A percentile compares a stretch with the other conserved stretches of the same genome.
Evolutionary conservation across 1,284 basidiomycete species (phyloP).

Genomic region (Gymnopus androsaceus): DNA sequence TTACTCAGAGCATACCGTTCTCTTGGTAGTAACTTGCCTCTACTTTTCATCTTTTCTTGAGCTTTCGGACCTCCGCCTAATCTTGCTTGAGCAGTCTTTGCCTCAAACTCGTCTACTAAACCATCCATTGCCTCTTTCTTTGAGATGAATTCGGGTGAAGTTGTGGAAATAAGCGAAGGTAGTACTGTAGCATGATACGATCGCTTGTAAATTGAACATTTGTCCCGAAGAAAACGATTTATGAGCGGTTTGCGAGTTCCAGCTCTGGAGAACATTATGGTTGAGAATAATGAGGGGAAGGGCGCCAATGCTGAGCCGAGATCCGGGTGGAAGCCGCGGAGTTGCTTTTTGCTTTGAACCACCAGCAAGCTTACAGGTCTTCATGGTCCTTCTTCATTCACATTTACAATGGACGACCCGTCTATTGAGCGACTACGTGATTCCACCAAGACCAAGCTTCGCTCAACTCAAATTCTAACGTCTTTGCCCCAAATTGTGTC

Average conservation of each 20-base stretch:
- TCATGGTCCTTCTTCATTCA: neutral
- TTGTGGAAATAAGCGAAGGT: conserved; percentile 68
- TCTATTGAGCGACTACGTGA: conserved; percentile 46
- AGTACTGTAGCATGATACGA: conserved; percentile 70
- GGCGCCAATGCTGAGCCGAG: too few relatives aligned
- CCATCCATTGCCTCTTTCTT: conserved; percentile 70
- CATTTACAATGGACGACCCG: conserved; percentile 10
- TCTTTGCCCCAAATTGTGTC: conserved; percentile 77
- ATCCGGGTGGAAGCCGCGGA: conserved; percentile 1
- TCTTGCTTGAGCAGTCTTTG: conserved; percentile 56
- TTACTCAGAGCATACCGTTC: conserved; percentile 61
- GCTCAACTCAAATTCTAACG: conserved; percentile 82
- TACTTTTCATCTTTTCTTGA: conserved; percentile 74
- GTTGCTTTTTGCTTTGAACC: neutral
- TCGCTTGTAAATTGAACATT: neutral
- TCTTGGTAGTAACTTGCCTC: conserved; percentile 85
- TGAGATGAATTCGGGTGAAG: conserved; percentile 68
- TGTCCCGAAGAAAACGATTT: neutral
- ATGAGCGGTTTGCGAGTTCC: neutral
- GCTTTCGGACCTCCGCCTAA: conserved; percentile 71
- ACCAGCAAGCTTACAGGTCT: neutral
- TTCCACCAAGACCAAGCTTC: conserved; percentile 64
- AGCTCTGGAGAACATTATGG: neutral
- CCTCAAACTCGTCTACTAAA: conserved; percentile 64
- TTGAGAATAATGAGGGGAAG: neutral